These are phyloP conservation scores for Clavispora phyllophila DNA, from an alignment of 805 yeast genomes.

Conservation along the genomic window DNA sequence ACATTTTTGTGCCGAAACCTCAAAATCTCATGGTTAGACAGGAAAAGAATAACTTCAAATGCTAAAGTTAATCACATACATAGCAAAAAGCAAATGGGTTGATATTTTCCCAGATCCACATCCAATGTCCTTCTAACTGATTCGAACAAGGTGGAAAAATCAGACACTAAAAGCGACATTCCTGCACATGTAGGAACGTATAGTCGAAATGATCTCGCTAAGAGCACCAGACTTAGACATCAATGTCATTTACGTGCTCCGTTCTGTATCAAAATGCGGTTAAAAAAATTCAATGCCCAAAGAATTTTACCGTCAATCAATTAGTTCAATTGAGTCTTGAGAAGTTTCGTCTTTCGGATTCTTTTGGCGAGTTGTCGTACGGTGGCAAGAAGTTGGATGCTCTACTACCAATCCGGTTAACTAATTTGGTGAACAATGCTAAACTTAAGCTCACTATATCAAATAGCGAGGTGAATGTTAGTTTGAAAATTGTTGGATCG, in stretches of 20 bases:
- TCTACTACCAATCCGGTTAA: constrained; percentile 28
- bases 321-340: constrained; percentile 18
- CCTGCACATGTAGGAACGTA: too few relatives aligned
- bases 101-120: too few relatives aligned
- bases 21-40: too few relatives aligned
- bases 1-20: too few relatives aligned
- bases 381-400: constrained; percentile 28
- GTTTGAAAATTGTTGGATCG: constrained; percentile 7
- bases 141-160: too few relatives aligned
- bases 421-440: constrained; percentile 30
- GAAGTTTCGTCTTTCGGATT: constrained; percentile 21
- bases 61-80: too few relatives aligned
- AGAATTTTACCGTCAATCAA: constrained; percentile 25
- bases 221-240: too few relatives aligned
- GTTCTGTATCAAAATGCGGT: constrained; percentile 19
- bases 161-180: background rate
- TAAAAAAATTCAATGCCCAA: constrained; percentile 26
- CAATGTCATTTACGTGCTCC: constrained; percentile 19
- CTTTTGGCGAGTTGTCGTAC: constrained; percentile 22
- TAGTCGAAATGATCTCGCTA: too few relatives aligned
- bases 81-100: too few relatives aligned
- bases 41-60: too few relatives aligned
- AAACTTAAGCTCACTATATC: constrained; percentile 19
- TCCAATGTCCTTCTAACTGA: too few relatives aligned
- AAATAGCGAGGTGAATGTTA: background rate